Evolutionary conservation across 2,329 filamentous ascomycete genomes (phyloP).

Genomic region (Cordyceps cateniannulata): DNA sequence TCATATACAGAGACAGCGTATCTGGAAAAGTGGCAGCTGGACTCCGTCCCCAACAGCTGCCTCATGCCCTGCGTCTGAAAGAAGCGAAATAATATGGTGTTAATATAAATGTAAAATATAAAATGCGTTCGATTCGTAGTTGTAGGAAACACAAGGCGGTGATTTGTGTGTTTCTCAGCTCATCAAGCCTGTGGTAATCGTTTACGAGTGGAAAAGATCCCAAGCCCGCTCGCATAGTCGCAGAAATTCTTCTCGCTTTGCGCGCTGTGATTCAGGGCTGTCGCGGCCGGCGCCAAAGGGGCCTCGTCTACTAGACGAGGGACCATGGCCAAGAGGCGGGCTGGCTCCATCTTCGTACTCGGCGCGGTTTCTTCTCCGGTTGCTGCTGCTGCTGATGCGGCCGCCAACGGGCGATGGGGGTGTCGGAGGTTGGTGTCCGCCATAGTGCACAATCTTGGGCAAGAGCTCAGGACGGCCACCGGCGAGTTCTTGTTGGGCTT

Average conservation of each 20-base stretch:
- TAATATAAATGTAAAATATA: neutral
- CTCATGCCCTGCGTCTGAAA: neutral
- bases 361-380: slow-evolving; percentile 65
- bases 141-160: slow-evolving; percentile 12
- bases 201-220: slow-evolving; percentile 92
- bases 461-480: slow-evolving; percentile 89
- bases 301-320: slow-evolving; percentile 52
- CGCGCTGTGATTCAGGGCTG: slow-evolving; percentile 72
- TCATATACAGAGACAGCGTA: neutral
- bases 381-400: slow-evolving; percentile 35
- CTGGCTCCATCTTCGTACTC: slow-evolving; percentile 93
- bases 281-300: slow-evolving; percentile 78
- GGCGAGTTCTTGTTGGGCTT: slow-evolving; percentile 83
- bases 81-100: neutral
- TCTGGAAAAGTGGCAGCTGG: neutral
- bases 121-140: slow-evolving; percentile 5
- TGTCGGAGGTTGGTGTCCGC: slow-evolving; percentile 86
- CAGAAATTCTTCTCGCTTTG: slow-evolving; percentile 91
- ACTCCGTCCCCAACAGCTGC: neutral
- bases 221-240: slow-evolving; percentile 81
- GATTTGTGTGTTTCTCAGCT: neutral
- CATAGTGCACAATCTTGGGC: slow-evolving; percentile 92
- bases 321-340: slow-evolving; percentile 73
- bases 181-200: slow-evolving; percentile 16
- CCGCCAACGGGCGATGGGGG: slow-evolving; percentile 68